A percentile compares a stretch with the other conserved stretches of the same genome.
These are phyloP conservation scores for Cystobasidium ongulense DNA, from an alignment of 768 basidiomycete genomes.

Conservation along the genomic window DNA sequence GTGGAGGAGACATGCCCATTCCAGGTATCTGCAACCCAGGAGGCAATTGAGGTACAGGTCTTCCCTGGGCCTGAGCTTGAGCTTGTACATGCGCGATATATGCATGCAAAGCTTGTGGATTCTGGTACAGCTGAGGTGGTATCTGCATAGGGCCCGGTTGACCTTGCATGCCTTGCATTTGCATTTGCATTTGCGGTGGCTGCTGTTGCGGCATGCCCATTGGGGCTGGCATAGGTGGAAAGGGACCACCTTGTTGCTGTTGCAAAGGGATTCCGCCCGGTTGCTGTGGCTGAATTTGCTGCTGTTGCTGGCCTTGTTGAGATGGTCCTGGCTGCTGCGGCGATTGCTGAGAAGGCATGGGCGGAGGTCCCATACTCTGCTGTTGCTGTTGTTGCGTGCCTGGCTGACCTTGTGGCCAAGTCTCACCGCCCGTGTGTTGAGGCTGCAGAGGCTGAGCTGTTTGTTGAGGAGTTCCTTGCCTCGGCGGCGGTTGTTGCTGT, in stretches of 20 bases:
- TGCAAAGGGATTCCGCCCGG: not conserved
- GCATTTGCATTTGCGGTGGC: constrained; percentile 8
- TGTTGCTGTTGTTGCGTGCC: not conserved
- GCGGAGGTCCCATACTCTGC: not conserved
- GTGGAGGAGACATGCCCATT: not conserved
- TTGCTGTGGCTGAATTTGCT: not conserved
- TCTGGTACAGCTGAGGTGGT: not conserved
- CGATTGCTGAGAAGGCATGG: not conserved
- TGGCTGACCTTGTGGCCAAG: not conserved
- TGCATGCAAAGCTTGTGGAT: not conserved
- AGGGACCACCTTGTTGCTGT: not conserved
- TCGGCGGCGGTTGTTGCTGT: constrained; percentile 9
- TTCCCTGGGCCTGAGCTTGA: not conserved
- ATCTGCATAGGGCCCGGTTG: not conserved
- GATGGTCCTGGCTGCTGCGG: not conserved
- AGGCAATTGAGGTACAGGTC: not conserved
- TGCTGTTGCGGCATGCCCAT: constrained; percentile 26
- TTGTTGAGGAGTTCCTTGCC: not conserved
- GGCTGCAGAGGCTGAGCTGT: constrained; percentile 1
- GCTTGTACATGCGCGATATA: constrained; percentile 2
- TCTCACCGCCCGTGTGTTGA: constrained; percentile 14
- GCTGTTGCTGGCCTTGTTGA: not conserved
- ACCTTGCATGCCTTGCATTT: not conserved
- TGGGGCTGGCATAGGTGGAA: not conserved
- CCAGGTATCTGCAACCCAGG: not conserved